Evolutionary conservation across 2,329 filamentous ascomycete species (phyloP).

Genomic region (Mariannaea sp.): DNA sequence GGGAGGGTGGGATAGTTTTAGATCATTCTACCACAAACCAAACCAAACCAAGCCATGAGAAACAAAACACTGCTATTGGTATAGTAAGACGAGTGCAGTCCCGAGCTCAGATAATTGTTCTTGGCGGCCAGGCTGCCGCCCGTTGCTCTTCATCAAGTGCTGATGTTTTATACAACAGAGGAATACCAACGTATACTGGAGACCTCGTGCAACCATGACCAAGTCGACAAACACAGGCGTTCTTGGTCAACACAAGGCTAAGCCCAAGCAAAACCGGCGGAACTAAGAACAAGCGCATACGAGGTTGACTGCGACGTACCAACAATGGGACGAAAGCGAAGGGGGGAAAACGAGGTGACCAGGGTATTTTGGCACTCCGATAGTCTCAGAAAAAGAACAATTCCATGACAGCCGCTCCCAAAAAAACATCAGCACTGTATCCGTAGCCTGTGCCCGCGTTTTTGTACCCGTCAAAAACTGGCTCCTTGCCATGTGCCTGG

Average conservation of each 20-base stretch:
- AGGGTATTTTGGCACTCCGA: slow-evolving; percentile 22
- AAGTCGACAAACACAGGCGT: slow-evolving; percentile 19
- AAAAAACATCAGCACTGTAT: slow-evolving; percentile 13
- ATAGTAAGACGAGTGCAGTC: slow-evolving; percentile 7
- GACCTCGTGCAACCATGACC: slow-evolving; percentile 17
- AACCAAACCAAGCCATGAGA: neutral
- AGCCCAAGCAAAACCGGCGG: neutral
- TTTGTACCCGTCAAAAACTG: slow-evolving; percentile 20
- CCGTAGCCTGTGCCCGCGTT: slow-evolving; percentile 25
- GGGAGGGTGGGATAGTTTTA: slow-evolving; percentile 10
- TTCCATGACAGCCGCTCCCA: slow-evolving; percentile 27
- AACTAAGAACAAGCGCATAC: slow-evolving; percentile 7
- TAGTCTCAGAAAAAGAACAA: slow-evolving; percentile 38
- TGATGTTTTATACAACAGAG: neutral
- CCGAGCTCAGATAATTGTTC: neutral
- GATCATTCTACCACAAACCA: neutral
- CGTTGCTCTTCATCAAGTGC: neutral
- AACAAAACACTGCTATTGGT: neutral
- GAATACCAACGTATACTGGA: slow-evolving; percentile 16
- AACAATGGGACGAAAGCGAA: neutral
- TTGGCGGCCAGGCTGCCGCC: neutral
- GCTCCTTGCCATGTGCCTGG: slow-evolving; percentile 34
- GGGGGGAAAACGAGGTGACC: slow-evolving; percentile 10
- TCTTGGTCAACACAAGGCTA: slow-evolving; percentile 11
- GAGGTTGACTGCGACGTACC: neutral